These are phyloP conservation scores for Neophaeococcomyces aloes DNA, from an alignment of 2,329 filamentous ascomycete species.

Conservation along the genomic window DNA sequence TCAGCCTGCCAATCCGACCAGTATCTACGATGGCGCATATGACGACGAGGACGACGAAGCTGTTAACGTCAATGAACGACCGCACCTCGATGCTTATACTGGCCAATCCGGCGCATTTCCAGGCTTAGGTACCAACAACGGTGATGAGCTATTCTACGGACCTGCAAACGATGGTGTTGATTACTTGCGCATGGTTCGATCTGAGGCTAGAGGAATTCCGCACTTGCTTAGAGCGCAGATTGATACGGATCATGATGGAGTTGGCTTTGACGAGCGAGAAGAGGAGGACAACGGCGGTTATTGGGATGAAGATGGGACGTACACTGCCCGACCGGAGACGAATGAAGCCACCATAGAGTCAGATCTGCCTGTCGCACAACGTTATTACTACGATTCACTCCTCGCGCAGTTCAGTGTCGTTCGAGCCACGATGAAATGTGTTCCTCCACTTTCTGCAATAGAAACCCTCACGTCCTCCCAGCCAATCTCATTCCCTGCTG, in stretches of 20 bases:
- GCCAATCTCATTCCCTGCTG: constrained; percentile 43
- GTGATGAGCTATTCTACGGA: constrained; percentile 53
- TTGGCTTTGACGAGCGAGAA: neutral
- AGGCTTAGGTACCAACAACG: constrained; percentile 41
- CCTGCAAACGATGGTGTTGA: constrained; percentile 57
- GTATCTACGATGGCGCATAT: constrained; percentile 10
- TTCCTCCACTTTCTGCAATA: constrained; percentile 44
- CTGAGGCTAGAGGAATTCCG: constrained; percentile 64
- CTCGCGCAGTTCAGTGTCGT: constrained; percentile 55
- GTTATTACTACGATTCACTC: constrained; percentile 59
- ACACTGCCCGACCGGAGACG: constrained; percentile 50
- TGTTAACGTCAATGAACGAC: constrained; percentile 27
- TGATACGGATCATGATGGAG: constrained; percentile 5
- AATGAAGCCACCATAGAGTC: constrained; percentile 31
- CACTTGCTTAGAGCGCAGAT: constrained; percentile 43
- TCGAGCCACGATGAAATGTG: constrained; percentile 49
- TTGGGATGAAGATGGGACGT: constrained; percentile 59
- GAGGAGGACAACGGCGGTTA: constrained; percentile 6
- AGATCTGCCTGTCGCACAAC: constrained; percentile 41
- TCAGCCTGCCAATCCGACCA: neutral
- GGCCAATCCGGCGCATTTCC: constrained; percentile 65
- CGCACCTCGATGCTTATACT: constrained; percentile 51
- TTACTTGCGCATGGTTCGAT: constrained; percentile 63
- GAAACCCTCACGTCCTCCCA: constrained; percentile 45
- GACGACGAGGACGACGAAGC: constrained; percentile 25